Percentiles rank a stretch among this genome's conserved stretches.
These are phyloP conservation scores for Agaricus blazei DNA, from an alignment of 768 basidiomycete genomes.

Conservation along the genomic window DNA sequence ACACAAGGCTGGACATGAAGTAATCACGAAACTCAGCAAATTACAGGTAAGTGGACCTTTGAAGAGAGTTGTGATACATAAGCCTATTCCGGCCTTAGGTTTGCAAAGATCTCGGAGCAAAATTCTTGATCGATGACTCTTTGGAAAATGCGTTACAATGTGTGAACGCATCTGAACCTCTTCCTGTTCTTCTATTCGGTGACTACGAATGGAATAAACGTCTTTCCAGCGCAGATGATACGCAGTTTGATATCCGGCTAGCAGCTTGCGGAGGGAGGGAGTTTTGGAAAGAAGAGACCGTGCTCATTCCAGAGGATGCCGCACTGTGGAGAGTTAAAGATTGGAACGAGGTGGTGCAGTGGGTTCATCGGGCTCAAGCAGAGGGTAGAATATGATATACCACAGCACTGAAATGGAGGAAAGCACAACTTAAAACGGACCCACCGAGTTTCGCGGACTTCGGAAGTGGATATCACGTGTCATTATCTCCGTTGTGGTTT, in stretches of 20 bases:
- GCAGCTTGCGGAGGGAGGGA: constrained; percentile 40
- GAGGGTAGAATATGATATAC: constrained; percentile 11
- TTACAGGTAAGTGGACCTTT: constrained; percentile 45
- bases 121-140: constrained; percentile 75
- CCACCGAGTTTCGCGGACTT: not conserved
- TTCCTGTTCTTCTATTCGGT: constrained; percentile 68
- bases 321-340: constrained; percentile 50
- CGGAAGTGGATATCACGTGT: not conserved
- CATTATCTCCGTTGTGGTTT: not conserved
- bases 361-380: constrained; percentile 28
- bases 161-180: constrained; percentile 39
- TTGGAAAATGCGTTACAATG: constrained; percentile 70
- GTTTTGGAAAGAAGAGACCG: constrained; percentile 52
- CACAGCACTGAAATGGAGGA: not conserved
- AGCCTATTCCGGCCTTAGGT: constrained; percentile 33
- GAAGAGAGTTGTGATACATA: too few species aligned
- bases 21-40: constrained; percentile 59
- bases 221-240: constrained; percentile 39
- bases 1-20: constrained; percentile 37
- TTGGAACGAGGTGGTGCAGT: constrained; percentile 56
- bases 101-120: constrained; percentile 57
- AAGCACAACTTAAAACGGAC: not conserved
- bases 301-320: constrained; percentile 44
- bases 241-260: constrained; percentile 47
- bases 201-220: constrained; percentile 73